Conservation (phyloP, 179 eudicot species). For the Beta macrorhiza region DNA sequence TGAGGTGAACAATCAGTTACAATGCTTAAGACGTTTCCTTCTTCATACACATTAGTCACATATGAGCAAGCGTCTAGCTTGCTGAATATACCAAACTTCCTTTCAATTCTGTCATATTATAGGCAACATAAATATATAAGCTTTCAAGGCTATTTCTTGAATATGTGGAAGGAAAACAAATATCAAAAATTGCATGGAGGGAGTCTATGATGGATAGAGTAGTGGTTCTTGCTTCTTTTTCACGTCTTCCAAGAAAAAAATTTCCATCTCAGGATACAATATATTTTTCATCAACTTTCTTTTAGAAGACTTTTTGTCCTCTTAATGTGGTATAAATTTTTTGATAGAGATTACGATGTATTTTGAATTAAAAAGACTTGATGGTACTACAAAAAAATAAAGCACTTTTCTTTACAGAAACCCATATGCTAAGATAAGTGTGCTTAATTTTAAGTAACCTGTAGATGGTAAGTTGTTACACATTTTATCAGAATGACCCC, state of each 20-base stretch:
- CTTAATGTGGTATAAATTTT: not conserved
- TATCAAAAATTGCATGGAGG: not conserved
- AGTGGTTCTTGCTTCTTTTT: not conserved
- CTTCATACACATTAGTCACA: conserved; percentile 82
- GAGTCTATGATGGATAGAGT: not conserved
- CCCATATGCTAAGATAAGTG: not conserved
- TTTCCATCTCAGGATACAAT: not conserved
- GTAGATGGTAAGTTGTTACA: not conserved
- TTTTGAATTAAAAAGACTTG: not conserved
- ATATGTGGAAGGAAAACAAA: not conserved
- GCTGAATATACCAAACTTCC: conserved; percentile 88
- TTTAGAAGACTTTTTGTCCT: not conserved
- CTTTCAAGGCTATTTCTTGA: not conserved
- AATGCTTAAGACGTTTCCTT: conserved; percentile 84
- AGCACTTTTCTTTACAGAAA: not conserved
- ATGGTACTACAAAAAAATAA: not conserved
- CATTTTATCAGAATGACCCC: not conserved
- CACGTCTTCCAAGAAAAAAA: not conserved
- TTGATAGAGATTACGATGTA: not conserved
- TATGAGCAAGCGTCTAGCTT: conserved; percentile 88
- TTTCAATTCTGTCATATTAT: conserved; percentile 61
- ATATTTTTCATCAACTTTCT: not conserved
- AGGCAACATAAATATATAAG: not conserved
- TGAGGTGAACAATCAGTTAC: conserved; percentile 98
- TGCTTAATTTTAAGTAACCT: not conserved